Percentiles rank a stretch among this genome's conserved stretches.
These are phyloP conservation scores for Panicum virgatum DNA, from an alignment of 202 grass and related monocot genomes.

Conservation along the genomic window DNA sequence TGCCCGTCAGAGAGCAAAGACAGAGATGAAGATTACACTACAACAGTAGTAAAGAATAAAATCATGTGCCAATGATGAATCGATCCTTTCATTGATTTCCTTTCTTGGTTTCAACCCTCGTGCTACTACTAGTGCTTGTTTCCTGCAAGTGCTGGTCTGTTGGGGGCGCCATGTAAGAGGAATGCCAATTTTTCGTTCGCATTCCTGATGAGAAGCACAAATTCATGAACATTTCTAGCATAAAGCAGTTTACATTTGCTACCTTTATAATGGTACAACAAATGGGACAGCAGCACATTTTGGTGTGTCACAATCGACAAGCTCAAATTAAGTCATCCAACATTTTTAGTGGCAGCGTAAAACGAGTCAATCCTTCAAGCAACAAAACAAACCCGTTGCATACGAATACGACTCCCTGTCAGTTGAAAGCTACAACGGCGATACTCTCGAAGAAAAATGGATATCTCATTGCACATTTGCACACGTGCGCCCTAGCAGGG, in stretches of 20 bases:
- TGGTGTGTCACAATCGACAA: not conserved
- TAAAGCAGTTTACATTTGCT: not conserved
- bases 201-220: not conserved
- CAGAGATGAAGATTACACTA: no score
- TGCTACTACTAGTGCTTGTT: no score
- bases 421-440: not conserved
- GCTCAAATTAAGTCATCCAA: not conserved
- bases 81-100: no score
- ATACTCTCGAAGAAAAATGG: not conserved
- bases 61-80: no score
- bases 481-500: not conserved
- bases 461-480: slow-evolving; percentile 20
- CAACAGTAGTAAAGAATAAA: no score
- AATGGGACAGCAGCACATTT: not conserved
- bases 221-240: not conserved
- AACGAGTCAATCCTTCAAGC: not conserved
- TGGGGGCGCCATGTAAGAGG: no score
- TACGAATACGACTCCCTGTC: no score
- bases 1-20: no score
- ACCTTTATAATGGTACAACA: no score
- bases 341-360: no score
- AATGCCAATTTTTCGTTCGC: not conserved
- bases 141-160: no score
- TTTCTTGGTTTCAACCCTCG: no score
- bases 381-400: not conserved